Evolutionary conservation across 2,329 filamentous ascomycete genomes (phyloP).

Genomic region (Epicoccum nigrum): DNA sequence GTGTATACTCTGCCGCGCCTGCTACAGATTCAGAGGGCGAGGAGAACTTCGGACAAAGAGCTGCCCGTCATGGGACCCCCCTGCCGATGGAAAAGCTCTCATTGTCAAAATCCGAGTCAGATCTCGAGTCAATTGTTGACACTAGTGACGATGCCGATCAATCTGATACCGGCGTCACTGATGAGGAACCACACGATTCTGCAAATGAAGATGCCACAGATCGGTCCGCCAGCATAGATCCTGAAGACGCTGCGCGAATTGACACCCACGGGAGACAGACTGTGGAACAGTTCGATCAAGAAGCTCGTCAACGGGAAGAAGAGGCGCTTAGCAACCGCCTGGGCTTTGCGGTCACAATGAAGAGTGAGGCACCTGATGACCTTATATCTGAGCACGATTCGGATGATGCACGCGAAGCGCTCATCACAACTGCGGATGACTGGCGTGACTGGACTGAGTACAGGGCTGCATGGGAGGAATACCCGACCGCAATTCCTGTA

Average conservation of each 20-base stretch:
- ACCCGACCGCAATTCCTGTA: conserved; percentile 20
- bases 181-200: not conserved
- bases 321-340: conserved; percentile 53
- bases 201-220: conserved; percentile 5
- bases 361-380: conserved; percentile 22
- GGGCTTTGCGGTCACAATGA: conserved; percentile 31
- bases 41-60: conserved; percentile 25
- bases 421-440: conserved; percentile 46
- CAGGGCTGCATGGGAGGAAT: conserved; percentile 58
- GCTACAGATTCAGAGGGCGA: conserved; percentile 21
- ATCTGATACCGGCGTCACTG: conserved; percentile 8
- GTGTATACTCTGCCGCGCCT: conserved; percentile 24
- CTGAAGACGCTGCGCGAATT: not conserved
- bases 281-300: conserved; percentile 54
- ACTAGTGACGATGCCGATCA: not conserved
- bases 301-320: conserved; percentile 55
- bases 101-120: conserved; percentile 21
- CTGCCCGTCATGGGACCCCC: conserved; percentile 36
- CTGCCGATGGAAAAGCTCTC: conserved; percentile 27
- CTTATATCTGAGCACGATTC: conserved; percentile 29
- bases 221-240: conserved; percentile 9
- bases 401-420: conserved; percentile 27
- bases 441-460: conserved; percentile 58
- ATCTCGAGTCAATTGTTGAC: conserved; percentile 18
- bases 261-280: conserved; percentile 1